Conservation (phyloP, 1,284 basidiomycete genomes). For the Austroboletus novae-zelandiae region DNA sequence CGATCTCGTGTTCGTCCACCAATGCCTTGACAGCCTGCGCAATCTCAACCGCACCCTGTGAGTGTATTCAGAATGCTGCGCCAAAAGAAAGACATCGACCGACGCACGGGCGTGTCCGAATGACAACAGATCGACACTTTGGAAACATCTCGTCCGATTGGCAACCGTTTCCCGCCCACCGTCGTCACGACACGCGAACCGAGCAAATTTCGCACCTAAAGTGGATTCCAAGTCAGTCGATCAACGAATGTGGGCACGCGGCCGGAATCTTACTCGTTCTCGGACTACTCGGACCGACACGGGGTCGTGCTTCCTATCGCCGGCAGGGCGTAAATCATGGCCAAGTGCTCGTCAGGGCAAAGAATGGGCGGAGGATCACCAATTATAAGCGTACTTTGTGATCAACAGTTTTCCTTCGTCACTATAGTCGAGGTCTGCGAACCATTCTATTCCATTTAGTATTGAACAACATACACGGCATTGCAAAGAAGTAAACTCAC, state of each 20-base stretch:
- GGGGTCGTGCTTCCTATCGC: constrained; percentile 48
- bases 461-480: not conserved
- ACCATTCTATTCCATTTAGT: constrained; percentile 48
- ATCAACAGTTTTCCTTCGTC: constrained; percentile 54
- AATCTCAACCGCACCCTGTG: not conserved
- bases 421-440: constrained; percentile 59
- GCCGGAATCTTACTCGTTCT: constrained; percentile 37
- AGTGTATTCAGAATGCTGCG: not conserved
- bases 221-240: not conserved
- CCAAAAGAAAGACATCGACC: not conserved
- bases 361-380: not conserved
- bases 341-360: not conserved
- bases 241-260: not conserved
- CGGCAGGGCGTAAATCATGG: not conserved
- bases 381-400: constrained; percentile 42
- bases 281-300: constrained; percentile 43
- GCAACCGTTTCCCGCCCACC: constrained; percentile 38
- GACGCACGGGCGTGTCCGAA: constrained; percentile 59
- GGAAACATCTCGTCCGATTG: constrained; percentile 41
- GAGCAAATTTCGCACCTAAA: constrained; percentile 46
- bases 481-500: constrained; percentile 26
- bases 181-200: constrained; percentile 46
- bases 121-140: constrained; percentile 65
- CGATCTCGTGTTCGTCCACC: not conserved
- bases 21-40: not conserved